Evolutionary conservation across 2,329 filamentous ascomycete genomes (phyloP).

Genomic region (Fusarium pseudonygamai): DNA sequence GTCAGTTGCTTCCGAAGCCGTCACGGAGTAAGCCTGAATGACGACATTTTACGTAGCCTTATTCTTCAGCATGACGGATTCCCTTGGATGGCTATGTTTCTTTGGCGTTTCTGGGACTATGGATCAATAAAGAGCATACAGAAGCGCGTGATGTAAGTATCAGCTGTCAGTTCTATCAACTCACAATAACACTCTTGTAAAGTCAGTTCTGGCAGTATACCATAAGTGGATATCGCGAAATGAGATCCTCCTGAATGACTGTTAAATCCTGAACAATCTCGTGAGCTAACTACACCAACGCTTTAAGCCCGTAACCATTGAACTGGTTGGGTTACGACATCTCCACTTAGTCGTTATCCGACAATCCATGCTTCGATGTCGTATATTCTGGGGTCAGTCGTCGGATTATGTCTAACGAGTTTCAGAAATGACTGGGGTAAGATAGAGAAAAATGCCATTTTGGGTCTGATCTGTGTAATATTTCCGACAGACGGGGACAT

Average conservation of each 20-base stretch:
- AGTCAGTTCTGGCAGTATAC: too few relatives aligned
- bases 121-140: too few relatives aligned
- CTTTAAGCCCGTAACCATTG: not conserved
- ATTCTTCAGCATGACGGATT: not conserved
- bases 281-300: not conserved
- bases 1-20: not conserved
- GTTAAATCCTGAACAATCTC: not conserved
- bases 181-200: too few relatives aligned
- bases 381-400: rapidly evolving
- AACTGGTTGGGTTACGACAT: not conserved
- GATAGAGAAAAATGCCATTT: not conserved
- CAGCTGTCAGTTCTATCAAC: too few relatives aligned
- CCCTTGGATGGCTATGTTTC: rapidly evolving
- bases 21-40: not conserved
- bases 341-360: not conserved
- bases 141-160: too few relatives aligned
- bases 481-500: not conserved
- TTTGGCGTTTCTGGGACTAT: not conserved
- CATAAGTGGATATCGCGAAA: not conserved
- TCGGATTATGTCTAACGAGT: not conserved
- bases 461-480: not conserved
- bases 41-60: rapidly evolving
- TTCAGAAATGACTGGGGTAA: not conserved
- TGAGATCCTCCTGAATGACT: not conserved
- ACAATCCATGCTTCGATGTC: not conserved